Evolutionary conservation across 1,284 basidiomycete genomes (phyloP), one percentile per base, ranked within the genome.

Genomic region (Ustilago vetiveriae): DNA sequence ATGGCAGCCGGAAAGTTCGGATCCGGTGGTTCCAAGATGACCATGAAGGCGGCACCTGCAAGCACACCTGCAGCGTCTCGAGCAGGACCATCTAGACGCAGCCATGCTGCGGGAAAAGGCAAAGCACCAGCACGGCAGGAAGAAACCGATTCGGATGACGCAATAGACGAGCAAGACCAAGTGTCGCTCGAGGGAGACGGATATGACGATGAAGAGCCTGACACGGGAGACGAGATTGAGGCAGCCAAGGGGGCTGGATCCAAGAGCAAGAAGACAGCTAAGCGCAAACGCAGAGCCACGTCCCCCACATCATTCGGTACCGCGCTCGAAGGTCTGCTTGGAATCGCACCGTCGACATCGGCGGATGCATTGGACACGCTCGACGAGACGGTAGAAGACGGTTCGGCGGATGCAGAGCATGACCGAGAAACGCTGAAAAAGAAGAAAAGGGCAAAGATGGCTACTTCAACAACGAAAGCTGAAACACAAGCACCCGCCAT

Each of bases 301-400:
- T 79, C 77, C 5, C 77, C 77, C 6, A 74, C 62, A 6, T 68
- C 78, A 2, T 81, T 81, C 45, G 79, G 79, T 60, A 63, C 36
- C 29, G 47, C 78, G 10, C 68, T 81, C 3, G 66, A 76, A 24
- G 68, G 53, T n/a, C 58, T 81, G 21, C 68, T 81, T 14, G 74
- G 78, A 19, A 56, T 59, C 6, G 57, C 54, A 1, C 44, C 66
- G 0, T 53, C 50, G 6, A 46, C 54, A 55, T 49, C 40, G 29
- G 55, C 40, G 19, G 57, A 62, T 11, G 56, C 37, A 8, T 37
- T 57, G 33, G 60, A 47, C 16, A 32, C 59, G 24, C 37, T 48
- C 3, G 55, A 40, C 6, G 52, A 56, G 21, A 22, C 30, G 6
- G 66, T 32, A 35, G 22, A 35, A 6, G 43, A 36, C 29, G 43